phyloP scores from a whole-genome alignment of 2,329 filamentous ascomycete genomes.

The Fusarium pseudocircinatum region DNA sequence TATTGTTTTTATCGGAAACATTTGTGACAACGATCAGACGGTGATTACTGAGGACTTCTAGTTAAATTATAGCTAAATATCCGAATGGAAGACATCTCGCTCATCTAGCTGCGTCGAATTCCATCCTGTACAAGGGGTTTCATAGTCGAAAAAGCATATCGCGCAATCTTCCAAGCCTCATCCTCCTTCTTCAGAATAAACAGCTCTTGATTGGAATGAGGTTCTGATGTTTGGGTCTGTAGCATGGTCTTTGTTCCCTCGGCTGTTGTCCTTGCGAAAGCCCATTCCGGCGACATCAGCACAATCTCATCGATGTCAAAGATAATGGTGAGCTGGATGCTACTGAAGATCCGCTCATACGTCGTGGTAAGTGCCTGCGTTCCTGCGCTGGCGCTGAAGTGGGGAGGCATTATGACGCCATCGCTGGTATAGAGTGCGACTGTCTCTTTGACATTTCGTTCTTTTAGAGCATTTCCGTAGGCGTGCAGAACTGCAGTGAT shows the following conservation, averaged over 20 bases:
- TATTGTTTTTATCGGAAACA: neutral
- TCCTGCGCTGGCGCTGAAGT: neutral
- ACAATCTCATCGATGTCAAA: neutral
- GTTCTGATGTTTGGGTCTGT: neutral
- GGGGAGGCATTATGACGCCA: neutral
- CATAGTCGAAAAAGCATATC: neutral
- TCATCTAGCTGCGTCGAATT: neutral
- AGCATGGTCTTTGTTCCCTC: neutral
- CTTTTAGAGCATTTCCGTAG: neutral
- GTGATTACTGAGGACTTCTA: neutral
- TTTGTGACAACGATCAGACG: neutral
- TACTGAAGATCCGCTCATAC: neutral
- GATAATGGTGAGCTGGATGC: neutral
- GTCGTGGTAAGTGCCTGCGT: accelerated
- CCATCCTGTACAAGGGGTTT: neutral
- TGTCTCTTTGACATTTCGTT: neutral
- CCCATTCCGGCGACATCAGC: neutral
- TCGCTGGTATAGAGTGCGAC: neutral
- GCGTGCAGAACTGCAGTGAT: neutral
- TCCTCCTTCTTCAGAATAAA: neutral
- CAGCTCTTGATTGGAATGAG: neutral
- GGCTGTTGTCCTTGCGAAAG: neutral
- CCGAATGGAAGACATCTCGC: too few species aligned
- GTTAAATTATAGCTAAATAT: too few species aligned
- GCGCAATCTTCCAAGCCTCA: neutral